These are phyloP conservation scores for Malassezia nana DNA, from an alignment of 1,284 basidiomycete genomes.

Conservation along the genomic window DNA sequence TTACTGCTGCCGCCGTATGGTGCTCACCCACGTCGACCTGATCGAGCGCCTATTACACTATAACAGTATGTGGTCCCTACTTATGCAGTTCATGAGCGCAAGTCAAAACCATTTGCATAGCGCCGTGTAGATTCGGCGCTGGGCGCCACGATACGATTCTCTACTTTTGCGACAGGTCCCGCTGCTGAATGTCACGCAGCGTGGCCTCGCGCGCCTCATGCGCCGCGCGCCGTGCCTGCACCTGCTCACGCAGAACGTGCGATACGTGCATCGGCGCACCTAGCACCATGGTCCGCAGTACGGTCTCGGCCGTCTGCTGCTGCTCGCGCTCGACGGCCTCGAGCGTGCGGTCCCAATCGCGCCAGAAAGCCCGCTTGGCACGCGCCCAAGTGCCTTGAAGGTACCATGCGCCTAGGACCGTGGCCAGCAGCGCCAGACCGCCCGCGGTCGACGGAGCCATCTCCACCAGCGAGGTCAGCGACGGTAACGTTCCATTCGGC, in stretches of 20 bases:
- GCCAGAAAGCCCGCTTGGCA: constrained; percentile 37
- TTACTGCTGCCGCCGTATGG: constrained; percentile 95
- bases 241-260: constrained; percentile 2
- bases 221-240: neutral
- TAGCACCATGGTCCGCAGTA: constrained; percentile 9
- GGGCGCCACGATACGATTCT: neutral
- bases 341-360: constrained; percentile 40
- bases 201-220: neutral
- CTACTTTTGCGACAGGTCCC: neutral
- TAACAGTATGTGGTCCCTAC: constrained; percentile 64
- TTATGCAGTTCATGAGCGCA: constrained; percentile 19
- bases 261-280: constrained; percentile 14
- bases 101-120: constrained; percentile 16
- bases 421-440: constrained; percentile 37
- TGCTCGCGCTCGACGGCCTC: constrained; percentile 33
- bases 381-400: constrained; percentile 46
- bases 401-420: constrained; percentile 37
- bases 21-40: constrained; percentile 89
- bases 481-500: neutral
- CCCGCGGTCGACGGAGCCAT: constrained; percentile 37
- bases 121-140: constrained; percentile 1
- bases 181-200: constrained; percentile 1
- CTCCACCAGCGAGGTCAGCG: constrained; percentile 9
- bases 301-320: constrained; percentile 15
- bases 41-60: constrained; percentile 93